These are phyloP conservation scores for Arctium lappa DNA, from an alignment of 129 eudicot species.

Conservation along the genomic window DNA sequence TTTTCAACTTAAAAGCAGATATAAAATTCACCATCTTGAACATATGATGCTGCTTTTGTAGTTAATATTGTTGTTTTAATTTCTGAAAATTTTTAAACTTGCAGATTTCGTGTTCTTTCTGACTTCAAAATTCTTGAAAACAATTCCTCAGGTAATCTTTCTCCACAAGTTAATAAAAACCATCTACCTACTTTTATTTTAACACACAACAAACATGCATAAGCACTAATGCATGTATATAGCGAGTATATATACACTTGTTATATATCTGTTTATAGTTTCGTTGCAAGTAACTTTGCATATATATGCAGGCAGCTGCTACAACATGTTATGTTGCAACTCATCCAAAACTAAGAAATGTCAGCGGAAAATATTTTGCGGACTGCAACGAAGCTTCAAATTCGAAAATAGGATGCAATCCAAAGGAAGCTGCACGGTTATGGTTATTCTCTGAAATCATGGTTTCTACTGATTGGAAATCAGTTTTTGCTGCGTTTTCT, in stretches of 20 bases:
- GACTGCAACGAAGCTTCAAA: conserved; percentile 79
- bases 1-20: too few species aligned
- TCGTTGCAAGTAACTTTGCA: neutral
- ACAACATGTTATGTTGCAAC: conserved; percentile 93
- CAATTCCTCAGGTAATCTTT: conserved; percentile 80
- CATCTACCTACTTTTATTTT: neutral
- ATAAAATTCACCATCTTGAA: too few species aligned
- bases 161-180: neutral
- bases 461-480: conserved; percentile 39
- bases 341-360: conserved; percentile 41
- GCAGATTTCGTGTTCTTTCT: conserved; percentile 85
- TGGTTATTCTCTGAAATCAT: conserved; percentile 78
- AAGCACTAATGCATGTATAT: neutral
- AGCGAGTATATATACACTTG: neutral
- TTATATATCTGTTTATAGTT: too few species aligned
- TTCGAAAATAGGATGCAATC: conserved; percentile 61
- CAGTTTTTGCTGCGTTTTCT: conserved; percentile 33
- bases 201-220: neutral
- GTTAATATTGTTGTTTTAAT: neutral
- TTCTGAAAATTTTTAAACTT: neutral
- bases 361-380: conserved; percentile 76
- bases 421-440: conserved; percentile 57
- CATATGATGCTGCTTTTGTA: neutral
- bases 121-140: conserved; percentile 75
- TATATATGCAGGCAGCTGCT: conserved; percentile 72